Conservation (phyloP, 164 flowering plant genomes). For the Euptelea pleiosperma region DNA sequence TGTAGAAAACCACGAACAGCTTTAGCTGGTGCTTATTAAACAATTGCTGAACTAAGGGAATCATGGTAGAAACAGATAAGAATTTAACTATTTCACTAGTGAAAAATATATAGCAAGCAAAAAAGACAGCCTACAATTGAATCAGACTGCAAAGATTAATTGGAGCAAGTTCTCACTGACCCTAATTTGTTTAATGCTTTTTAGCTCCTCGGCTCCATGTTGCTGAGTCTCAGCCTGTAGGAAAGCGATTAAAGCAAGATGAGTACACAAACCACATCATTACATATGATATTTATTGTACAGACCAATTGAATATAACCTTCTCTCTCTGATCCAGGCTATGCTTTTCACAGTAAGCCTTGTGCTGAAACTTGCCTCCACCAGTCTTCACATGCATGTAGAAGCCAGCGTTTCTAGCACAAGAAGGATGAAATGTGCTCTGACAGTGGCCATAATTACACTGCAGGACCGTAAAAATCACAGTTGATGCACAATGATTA, state of each 20-base stretch:
- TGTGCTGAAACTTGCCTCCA: conserved; percentile 76
- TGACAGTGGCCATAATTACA: conserved; percentile 88
- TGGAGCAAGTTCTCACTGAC: conserved; percentile 34
- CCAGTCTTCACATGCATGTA: conserved; percentile 57
- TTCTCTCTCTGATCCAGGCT: conserved; percentile 81
- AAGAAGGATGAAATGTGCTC: conserved; percentile 80
- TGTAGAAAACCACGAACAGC: background rate
- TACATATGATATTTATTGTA: background rate
- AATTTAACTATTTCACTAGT: background rate
- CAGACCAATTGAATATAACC: conserved; percentile 36
- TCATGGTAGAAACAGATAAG: conserved; percentile 1
- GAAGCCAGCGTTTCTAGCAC: conserved; percentile 79
- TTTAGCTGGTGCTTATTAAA: background rate
- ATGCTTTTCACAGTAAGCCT: conserved; percentile 89
- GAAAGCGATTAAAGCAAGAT: conserved; percentile 8
- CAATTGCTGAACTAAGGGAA: background rate
- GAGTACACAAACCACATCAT: conserved; percentile 1
- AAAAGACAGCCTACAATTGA: background rate
- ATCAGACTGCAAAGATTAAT: background rate
- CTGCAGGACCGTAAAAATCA: conserved; percentile 36
- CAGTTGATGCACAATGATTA: background rate
- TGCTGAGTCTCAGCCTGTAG: conserved; percentile 66
- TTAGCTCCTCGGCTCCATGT: conserved; percentile 72
- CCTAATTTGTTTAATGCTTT: conserved; percentile 73
- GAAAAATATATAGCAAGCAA: background rate